Conservation (phyloP, 495 filamentous ascomycete species). For the Baudoinia panamericana region DNA sequence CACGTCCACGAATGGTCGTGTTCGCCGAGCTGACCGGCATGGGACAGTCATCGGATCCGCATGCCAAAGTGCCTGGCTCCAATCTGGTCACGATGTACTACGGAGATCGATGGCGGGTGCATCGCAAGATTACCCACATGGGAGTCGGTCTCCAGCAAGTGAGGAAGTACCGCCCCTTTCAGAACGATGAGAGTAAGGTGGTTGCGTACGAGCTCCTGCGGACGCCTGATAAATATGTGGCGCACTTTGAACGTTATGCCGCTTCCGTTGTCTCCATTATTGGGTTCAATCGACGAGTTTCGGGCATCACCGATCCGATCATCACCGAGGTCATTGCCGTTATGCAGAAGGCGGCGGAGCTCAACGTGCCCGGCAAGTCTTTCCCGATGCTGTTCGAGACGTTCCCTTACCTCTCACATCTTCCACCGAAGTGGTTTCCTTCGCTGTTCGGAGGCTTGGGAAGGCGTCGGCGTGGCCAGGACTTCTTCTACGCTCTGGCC, state of each 20-base stretch:
- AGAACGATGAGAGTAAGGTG: slow-evolving; percentile 42
- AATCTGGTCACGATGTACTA: slow-evolving; percentile 49
- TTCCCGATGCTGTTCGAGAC: slow-evolving; percentile 38
- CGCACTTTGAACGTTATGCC: slow-evolving; percentile 34
- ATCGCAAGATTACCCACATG: slow-evolving; percentile 49
- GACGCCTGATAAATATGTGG: slow-evolving; percentile 31
- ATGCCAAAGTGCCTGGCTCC: slow-evolving; percentile 19
- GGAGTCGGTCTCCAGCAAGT: slow-evolving; percentile 48
- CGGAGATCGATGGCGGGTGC: slow-evolving; percentile 46
- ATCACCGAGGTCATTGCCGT: slow-evolving; percentile 41
- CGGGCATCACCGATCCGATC: slow-evolving; percentile 33
- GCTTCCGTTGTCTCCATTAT: slow-evolving; percentile 36
- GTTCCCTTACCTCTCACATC: slow-evolving; percentile 40
- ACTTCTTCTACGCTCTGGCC: slow-evolving; percentile 34
- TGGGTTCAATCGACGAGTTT: slow-evolving; percentile 31
- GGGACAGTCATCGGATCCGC: slow-evolving; percentile 34
- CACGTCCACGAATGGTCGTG: slow-evolving; percentile 34
- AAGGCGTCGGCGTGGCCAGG: slow-evolving; percentile 24
- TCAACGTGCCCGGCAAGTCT: slow-evolving; percentile 49
- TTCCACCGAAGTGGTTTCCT: slow-evolving; percentile 44
- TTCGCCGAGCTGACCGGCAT: slow-evolving; percentile 43
- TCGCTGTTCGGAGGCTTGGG: slow-evolving; percentile 40
- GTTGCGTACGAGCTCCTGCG: slow-evolving; percentile 30
- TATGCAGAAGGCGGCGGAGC: slow-evolving; percentile 45
- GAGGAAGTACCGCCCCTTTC: slow-evolving; percentile 43